These are phyloP conservation scores for Pholiota molesta DNA, from an alignment of 768 basidiomycete genomes.

Conservation along the genomic window DNA sequence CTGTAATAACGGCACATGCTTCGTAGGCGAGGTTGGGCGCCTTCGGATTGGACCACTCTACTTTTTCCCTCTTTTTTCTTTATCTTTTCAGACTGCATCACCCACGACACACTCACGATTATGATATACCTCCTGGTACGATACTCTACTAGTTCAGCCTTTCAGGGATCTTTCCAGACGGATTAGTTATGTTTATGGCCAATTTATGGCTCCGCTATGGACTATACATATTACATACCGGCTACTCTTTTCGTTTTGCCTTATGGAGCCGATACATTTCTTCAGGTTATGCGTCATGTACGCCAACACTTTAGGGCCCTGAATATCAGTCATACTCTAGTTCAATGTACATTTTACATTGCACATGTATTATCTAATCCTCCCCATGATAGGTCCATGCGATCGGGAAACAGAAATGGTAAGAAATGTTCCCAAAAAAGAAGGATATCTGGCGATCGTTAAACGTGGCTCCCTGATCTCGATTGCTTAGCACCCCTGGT, in stretches of 20 bases:
- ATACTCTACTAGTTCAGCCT: not conserved
- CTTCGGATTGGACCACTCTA: not conserved
- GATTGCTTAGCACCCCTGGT: constrained; percentile 8
- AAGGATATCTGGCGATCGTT: constrained; percentile 16
- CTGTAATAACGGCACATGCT: not conserved
- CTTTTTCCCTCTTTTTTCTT: not conserved
- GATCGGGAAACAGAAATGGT: constrained; percentile 15
- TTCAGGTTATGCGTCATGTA: not conserved
- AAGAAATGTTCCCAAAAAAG: constrained; percentile 21
- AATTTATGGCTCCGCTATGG: not conserved
- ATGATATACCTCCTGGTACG: not conserved
- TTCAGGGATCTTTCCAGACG: not conserved
- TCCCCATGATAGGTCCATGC: not conserved
- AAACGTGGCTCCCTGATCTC: constrained; percentile 16
- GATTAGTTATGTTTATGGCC: not conserved
- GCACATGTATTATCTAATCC: constrained; percentile 4
- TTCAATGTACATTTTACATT: not conserved
- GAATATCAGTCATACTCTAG: not conserved
- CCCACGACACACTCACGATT: not conserved
- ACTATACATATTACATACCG: not conserved
- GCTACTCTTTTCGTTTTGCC: not conserved
- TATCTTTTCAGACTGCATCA: not conserved
- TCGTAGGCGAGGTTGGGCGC: not conserved
- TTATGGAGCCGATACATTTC: not conserved
- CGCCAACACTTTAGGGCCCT: not conserved